Conservation (phyloP, 169 alveolate genomes). For the Plasmodium berghei region DNA sequence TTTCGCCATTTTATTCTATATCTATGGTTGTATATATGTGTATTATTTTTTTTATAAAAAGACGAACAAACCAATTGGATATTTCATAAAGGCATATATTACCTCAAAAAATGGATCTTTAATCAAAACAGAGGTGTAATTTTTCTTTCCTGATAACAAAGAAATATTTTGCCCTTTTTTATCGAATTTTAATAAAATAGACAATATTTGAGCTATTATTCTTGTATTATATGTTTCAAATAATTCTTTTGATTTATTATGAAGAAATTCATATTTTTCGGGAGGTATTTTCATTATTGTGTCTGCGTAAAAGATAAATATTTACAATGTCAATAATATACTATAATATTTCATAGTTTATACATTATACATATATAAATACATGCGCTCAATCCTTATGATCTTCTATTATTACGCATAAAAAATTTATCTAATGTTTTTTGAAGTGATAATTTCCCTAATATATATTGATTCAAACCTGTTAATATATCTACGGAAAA, state of each 20-base stretch:
- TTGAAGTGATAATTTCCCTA: background rate
- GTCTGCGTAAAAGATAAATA: conserved; percentile 10
- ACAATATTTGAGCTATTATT: conserved; percentile 57
- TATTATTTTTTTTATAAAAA: background rate
- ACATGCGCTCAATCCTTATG: too few species aligned
- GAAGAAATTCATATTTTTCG: conserved; percentile 60
- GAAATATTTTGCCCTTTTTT: conserved; percentile 27
- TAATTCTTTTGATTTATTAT: conserved; percentile 58
- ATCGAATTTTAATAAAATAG: conserved; percentile 60
- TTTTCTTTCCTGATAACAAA: conserved; percentile 54
- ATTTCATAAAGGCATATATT: background rate
- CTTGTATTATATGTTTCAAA: conserved; percentile 42
- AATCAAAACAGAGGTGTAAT: conserved; percentile 44
- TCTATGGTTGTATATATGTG: conserved; percentile 1
- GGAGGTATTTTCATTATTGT: conserved; percentile 60
- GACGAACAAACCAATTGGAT: background rate
- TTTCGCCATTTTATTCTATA: too few species aligned
- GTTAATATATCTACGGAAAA: conserved; percentile 60
- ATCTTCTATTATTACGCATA: too few species aligned
- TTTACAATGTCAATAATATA: background rate
- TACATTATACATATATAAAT: background rate
- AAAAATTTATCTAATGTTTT: background rate
- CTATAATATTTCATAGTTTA: background rate
- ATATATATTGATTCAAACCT: conserved; percentile 15
- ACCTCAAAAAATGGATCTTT: conserved; percentile 76